phyloP scores from a whole-genome alignment of 2,329 filamentous ascomycete species.

The Microcyclospora pomicola region DNA sequence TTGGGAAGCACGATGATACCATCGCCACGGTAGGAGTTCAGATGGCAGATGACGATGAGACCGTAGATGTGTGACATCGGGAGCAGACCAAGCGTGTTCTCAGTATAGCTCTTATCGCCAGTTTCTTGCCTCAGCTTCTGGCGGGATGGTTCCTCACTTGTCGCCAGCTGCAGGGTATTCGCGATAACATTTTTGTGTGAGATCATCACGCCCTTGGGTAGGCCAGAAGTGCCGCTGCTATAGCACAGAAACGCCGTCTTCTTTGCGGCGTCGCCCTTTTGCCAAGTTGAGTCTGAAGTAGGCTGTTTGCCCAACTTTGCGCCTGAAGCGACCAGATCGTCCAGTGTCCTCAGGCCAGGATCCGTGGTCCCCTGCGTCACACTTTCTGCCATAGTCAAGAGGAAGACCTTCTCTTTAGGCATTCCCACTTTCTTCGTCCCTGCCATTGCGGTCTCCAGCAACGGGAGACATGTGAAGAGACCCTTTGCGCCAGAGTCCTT shows the following conservation, averaged over 20 bases:
- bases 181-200: conserved; percentile 67
- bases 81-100: conserved; percentile 52
- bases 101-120: conserved; percentile 28
- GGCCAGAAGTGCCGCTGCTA: conserved; percentile 64
- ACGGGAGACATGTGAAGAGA: conserved; percentile 56
- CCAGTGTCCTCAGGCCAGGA: conserved; percentile 47
- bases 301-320: conserved; percentile 39
- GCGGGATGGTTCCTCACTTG: conserved; percentile 35
- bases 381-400: conserved; percentile 52
- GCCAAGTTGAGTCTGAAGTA: conserved; percentile 40
- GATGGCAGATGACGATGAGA: conserved; percentile 56
- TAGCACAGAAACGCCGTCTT: conserved; percentile 67
- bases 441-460: conserved; percentile 49
- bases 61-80: conserved; percentile 75
- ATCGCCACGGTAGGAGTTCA: conserved; percentile 56
- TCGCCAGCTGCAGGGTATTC: conserved; percentile 51
- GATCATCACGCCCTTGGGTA: conserved; percentile 65
- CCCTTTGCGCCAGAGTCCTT: conserved; percentile 54
- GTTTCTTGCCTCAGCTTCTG: conserved; percentile 14
- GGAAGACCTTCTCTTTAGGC: conserved; percentile 49
- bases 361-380: conserved; percentile 35
- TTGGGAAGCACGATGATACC: conserved; percentile 58
- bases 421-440: conserved; percentile 52
- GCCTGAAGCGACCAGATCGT: conserved; percentile 52
- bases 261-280: conserved; percentile 49